Evolutionary conservation across 192 early-diverging fungal genomes (phyloP).

Genomic region (Phycomyces nitens): DNA sequence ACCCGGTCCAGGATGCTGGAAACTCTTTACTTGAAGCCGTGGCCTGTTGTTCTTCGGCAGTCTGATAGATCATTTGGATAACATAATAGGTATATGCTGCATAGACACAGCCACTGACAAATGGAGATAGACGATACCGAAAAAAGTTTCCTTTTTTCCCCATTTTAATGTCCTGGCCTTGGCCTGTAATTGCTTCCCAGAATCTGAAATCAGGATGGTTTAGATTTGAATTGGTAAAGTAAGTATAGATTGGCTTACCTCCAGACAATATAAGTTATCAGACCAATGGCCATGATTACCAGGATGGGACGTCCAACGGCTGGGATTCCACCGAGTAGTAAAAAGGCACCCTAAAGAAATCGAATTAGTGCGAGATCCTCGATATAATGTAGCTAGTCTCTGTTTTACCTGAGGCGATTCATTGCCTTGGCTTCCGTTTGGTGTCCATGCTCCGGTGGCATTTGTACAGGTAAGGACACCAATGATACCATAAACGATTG

Average conservation of each 20-base stretch:
- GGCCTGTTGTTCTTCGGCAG: slow-evolving; percentile 19
- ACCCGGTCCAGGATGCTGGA: slow-evolving; percentile 34
- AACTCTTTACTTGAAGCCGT: slow-evolving; percentile 30
- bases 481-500: slow-evolving; percentile 42
- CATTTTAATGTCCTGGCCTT: slow-evolving; percentile 42
- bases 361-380: too few species aligned
- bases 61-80: slow-evolving; percentile 37
- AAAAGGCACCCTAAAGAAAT: slow-evolving; percentile 40
- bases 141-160: slow-evolving; percentile 43
- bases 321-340: slow-evolving; percentile 39
- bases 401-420: slow-evolving; percentile 32
- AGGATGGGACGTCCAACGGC: slow-evolving; percentile 31
- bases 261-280: slow-evolving; percentile 45
- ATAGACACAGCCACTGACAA: slow-evolving; percentile 46
- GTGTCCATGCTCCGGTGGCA: slow-evolving; percentile 28
- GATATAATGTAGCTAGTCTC: too few species aligned
- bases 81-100: slow-evolving; percentile 42
- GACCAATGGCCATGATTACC: slow-evolving; percentile 39
- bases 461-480: slow-evolving; percentile 41
- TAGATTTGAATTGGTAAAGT: too few species aligned
- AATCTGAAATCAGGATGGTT: slow-evolving; percentile 23
- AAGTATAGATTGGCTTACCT: slow-evolving; percentile 13
- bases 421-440: slow-evolving; percentile 30
- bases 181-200: slow-evolving; percentile 45
- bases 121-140: slow-evolving; percentile 40